Conservation (phyloP, 805 yeast species). For the Sugiyamaella boreocaroliniensis region DNA sequence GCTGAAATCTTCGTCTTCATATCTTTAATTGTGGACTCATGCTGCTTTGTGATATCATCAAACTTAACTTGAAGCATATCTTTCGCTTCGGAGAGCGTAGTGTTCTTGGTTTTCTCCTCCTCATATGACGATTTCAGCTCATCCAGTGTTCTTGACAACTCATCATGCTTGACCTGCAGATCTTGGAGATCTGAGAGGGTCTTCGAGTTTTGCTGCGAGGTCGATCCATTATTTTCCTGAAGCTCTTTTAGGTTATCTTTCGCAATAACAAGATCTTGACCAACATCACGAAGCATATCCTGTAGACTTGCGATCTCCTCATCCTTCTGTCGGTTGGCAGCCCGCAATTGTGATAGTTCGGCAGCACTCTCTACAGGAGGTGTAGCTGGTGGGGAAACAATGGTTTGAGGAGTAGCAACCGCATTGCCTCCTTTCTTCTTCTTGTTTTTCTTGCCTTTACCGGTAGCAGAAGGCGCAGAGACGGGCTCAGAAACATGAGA, state of each 20-base stretch:
- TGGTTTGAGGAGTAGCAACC: not conserved
- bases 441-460: conserved; percentile 15
- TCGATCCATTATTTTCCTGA: not conserved
- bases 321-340: conserved; percentile 1
- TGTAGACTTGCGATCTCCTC: conserved; percentile 65
- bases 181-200: conserved; percentile 1
- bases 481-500: not conserved
- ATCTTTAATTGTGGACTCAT: not conserved
- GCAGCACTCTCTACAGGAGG: not conserved
- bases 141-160: not conserved
- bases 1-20: not conserved
- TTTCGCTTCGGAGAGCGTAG: not conserved
- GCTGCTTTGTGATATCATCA: not conserved
- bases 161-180: conserved; percentile 1
- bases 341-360: not conserved
- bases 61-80: not conserved
- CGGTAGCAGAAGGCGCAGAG: conserved; percentile 6
- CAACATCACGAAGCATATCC: conserved; percentile 72
- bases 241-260: conserved; percentile 49
- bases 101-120: not conserved
- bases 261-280: conserved; percentile 70
- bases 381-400: not conserved
- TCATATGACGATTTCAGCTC: not conserved
- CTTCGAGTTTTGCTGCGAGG: conserved; percentile 3
- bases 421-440: conserved; percentile 12